Conservation (phyloP, 108 stramenopile species). For the Skeletonema grethae region DNA sequence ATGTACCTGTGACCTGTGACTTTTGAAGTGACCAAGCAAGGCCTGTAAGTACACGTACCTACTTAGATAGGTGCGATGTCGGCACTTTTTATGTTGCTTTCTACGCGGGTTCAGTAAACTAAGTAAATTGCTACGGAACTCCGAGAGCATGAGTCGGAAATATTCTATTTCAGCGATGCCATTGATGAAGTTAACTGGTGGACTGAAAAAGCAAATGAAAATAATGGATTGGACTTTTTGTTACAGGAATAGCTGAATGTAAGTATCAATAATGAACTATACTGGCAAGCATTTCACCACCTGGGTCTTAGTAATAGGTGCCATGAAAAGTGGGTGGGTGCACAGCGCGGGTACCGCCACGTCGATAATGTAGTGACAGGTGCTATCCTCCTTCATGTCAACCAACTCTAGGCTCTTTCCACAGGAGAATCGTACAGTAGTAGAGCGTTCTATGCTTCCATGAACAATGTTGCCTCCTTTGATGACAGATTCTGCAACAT, state of each 20-base stretch:
- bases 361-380: constrained; percentile 86
- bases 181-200: background rate
- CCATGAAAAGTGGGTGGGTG: constrained; percentile 75
- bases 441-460: constrained; percentile 64
- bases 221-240: background rate
- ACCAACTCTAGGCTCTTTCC: constrained; percentile 56
- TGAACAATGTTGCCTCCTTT: constrained; percentile 71
- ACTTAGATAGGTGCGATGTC: too few relatives aligned
- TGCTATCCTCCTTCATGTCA: constrained; percentile 81
- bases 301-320: constrained; percentile 67
- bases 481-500: constrained; percentile 79
- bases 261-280: background rate
- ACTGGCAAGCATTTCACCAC: constrained; percentile 84
- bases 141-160: background rate
- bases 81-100: too few relatives aligned
- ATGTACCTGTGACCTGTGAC: too few relatives aligned
- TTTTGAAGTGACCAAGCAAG: too few relatives aligned
- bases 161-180: background rate
- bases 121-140: too few relatives aligned
- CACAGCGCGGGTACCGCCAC: constrained; percentile 81
- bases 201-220: background rate
- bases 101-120: too few relatives aligned
- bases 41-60: too few relatives aligned
- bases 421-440: constrained; percentile 79
- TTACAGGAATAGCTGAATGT: background rate